Percentiles rank a stretch among this genome's conserved stretches.
phyloP scores from a whole-genome alignment of 257 asterid species.

The Paulownia fortunei region DNA sequence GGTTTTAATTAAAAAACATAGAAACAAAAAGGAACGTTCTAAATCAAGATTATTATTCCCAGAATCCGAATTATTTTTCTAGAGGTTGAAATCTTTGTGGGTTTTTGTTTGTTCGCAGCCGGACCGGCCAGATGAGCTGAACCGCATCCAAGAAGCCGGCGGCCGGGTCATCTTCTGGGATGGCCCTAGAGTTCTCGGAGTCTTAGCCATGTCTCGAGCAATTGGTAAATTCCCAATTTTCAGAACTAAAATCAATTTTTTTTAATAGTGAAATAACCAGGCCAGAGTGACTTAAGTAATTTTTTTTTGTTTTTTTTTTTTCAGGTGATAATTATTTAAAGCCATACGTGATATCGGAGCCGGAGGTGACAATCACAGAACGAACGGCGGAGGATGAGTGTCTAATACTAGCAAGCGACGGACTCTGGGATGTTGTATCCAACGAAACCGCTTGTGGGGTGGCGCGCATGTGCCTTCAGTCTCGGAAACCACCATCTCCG shows the following conservation, averaged over 20 bases:
- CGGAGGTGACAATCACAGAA: constrained; percentile 79
- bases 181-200: constrained; percentile 87
- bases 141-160: constrained; percentile 86
- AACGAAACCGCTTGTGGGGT: constrained; percentile 93
- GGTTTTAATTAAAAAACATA: not conserved
- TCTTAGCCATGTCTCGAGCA: constrained; percentile 90
- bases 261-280: not conserved
- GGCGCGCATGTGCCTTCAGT: constrained; percentile 84
- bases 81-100: not conserved
- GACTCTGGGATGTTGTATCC: constrained; percentile 93
- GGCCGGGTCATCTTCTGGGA: constrained; percentile 98
- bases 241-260: not conserved
- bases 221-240: constrained; percentile 49
- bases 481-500: constrained; percentile 58
- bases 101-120: constrained; percentile 49
- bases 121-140: constrained; percentile 86
- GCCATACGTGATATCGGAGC: constrained; percentile 86
- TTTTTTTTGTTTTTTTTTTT: not conserved
- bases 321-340: constrained; percentile 88
- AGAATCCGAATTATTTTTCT: not conserved
- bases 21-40: too few species aligned
- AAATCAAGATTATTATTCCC: not conserved
- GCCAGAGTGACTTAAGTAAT: not conserved
- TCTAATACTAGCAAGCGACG: constrained; percentile 83
- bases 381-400: constrained; percentile 79